These are phyloP conservation scores for Pythium scleroteichum DNA, from an alignment of 352 stramenopile species.

Conservation along the genomic window DNA sequence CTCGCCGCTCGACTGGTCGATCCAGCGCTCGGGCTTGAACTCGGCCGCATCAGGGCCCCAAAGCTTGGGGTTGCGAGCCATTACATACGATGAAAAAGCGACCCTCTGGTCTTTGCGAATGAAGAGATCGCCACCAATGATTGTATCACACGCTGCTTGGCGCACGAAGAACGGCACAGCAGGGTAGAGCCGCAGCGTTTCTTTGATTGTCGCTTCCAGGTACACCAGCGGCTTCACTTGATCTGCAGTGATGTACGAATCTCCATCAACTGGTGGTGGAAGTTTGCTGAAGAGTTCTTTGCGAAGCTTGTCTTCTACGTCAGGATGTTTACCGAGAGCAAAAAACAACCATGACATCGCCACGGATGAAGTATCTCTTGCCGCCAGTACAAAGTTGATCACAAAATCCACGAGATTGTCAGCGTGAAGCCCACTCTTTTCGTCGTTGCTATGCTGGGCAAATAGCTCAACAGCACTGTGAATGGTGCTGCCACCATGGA, in stretches of 20 bases:
- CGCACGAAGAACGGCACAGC: conserved; percentile 61
- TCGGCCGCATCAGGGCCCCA: conserved; percentile 56
- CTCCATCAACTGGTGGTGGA: conserved; percentile 5
- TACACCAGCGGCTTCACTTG: conserved; percentile 54
- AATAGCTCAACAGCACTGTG: conserved; percentile 9
- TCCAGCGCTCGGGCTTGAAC: conserved; percentile 72
- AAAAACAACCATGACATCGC: conserved; percentile 74
- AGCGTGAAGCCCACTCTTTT: not conserved
- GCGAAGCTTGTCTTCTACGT: conserved; percentile 44
- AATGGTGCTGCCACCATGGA: not conserved
- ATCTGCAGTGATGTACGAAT: conserved; percentile 41
- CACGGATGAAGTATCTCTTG: conserved; percentile 71
- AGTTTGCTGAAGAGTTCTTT: conserved; percentile 36
- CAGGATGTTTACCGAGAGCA: conserved; percentile 59
- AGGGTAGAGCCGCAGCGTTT: conserved; percentile 67
- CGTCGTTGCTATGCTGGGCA: conserved; percentile 1
- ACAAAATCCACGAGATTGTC: conserved; percentile 67
- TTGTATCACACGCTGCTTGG: conserved; percentile 53
- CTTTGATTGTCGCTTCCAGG: conserved; percentile 52
- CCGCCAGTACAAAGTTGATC: conserved; percentile 70
- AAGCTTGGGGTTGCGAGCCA: conserved; percentile 31
- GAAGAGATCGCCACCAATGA: conserved; percentile 33
- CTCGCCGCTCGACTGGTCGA: conserved; percentile 42
- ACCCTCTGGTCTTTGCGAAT: conserved; percentile 30
- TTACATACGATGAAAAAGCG: conserved; percentile 31